Conservation (phyloP, 2,329 filamentous ascomycete species). For the Fusarium piperis region DNA sequence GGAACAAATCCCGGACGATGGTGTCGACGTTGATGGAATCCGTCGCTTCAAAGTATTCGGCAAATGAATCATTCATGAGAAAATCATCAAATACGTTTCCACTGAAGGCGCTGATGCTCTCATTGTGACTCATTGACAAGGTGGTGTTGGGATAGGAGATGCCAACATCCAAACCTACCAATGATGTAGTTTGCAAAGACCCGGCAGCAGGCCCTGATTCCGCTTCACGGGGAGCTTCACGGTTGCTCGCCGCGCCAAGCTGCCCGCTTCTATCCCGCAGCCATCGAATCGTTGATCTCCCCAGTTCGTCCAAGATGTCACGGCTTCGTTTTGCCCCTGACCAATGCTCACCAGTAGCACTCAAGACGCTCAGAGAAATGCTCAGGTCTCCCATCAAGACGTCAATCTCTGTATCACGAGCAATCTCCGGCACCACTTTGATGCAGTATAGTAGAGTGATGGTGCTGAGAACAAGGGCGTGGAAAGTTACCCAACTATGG, state of each 20-base stretch:
- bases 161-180: neutral
- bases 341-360: slow-evolving; percentile 63
- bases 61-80: slow-evolving; percentile 39
- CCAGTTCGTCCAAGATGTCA: slow-evolving; percentile 55
- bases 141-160: neutral
- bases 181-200: neutral
- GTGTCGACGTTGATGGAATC: slow-evolving; percentile 45
- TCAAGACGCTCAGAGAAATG: slow-evolving; percentile 57
- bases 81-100: slow-evolving; percentile 41
- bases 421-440: slow-evolving; percentile 55
- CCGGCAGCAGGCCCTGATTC: neutral
- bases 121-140: neutral
- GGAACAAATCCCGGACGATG: slow-evolving; percentile 49
- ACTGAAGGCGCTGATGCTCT: slow-evolving; percentile 8
- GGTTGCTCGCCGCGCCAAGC: neutral
- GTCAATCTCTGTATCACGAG: slow-evolving; percentile 49
- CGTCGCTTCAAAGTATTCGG: slow-evolving; percentile 41
- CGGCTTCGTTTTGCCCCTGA: slow-evolving; percentile 58
- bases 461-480: slow-evolving; percentile 58
- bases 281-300: slow-evolving; percentile 44
- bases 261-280: slow-evolving; percentile 26
- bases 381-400: slow-evolving; percentile 54
- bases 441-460: slow-evolving; percentile 63
- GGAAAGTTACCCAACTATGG: slow-evolving; percentile 60
- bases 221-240: neutral